Evolutionary conservation across 352 stramenopile genomes (phyloP).

Genomic region (Pythium dissotocum): DNA sequence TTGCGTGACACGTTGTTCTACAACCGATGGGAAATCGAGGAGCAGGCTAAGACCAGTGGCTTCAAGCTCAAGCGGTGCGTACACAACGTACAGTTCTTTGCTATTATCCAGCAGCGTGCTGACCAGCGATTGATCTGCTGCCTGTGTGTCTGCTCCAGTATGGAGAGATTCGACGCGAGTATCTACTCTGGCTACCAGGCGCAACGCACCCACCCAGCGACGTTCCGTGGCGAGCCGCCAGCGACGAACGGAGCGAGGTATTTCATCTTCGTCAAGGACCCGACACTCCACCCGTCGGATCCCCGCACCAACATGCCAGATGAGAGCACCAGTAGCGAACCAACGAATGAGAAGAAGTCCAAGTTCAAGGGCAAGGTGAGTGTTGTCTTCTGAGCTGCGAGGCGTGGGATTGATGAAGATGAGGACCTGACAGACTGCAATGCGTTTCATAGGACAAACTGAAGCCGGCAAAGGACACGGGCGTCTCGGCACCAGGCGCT

Average conservation of each 20-base stretch:
- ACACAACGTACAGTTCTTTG: neutral
- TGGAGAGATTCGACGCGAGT: constrained; percentile 61
- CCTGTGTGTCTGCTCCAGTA: constrained; percentile 28
- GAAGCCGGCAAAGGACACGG: constrained; percentile 19
- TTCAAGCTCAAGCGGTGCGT: constrained; percentile 66
- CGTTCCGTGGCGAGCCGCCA: constrained; percentile 71
- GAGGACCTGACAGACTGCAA: neutral
- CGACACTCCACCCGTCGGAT: constrained; percentile 33
- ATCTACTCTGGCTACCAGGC: constrained; percentile 78
- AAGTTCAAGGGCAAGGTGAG: constrained; percentile 9
- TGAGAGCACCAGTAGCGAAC: neutral
- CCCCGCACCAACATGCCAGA: constrained; percentile 17
- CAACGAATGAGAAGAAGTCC: constrained; percentile 6
- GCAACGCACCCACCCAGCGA: constrained; percentile 73
- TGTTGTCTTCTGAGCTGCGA: neutral
- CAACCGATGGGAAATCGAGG: constrained; percentile 81
- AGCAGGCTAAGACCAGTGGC: constrained; percentile 60
- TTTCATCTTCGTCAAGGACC: constrained; percentile 64
- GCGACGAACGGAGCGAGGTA: constrained; percentile 68
- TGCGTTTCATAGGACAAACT: constrained; percentile 15
- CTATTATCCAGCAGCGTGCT: too few relatives aligned
- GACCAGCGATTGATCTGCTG: neutral
- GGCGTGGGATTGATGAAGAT: neutral
- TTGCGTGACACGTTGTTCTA: constrained; percentile 83
- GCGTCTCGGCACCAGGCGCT: neutral